Base-by-base conservation (phyloP, 306 rosid genomes). In the Crataegus laevigata region DNA sequence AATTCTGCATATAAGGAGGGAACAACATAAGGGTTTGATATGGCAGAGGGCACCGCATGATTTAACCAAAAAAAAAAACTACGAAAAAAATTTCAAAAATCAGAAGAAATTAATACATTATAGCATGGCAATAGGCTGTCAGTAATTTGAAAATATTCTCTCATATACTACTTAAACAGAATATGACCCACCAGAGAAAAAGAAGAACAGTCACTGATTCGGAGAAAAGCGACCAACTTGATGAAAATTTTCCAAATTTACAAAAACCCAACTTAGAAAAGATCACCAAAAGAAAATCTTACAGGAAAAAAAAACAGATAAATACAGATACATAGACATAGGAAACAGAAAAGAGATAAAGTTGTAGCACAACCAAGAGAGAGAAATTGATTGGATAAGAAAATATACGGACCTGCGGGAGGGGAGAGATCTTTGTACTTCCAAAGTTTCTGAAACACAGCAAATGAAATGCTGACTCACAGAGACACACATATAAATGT, bases 381-480 rank as follows among this genome's bases (percentile, higher is more conserved):
- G 59, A 42, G n/a, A 21, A 34, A 18, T 2, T 28, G 57, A 51
- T 19, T 71, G 66, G 72, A 50, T 32, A 17, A 11, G 14, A 24
- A 38, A 42, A 63, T 22, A 24, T 30, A 14, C 25, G 17, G 34
- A 68, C 73, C 73, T 17, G 73, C 26, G 57, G 55, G 28, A 22
- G 61, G 13, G 26, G 40, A 54, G 66, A 66, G 66, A 52, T 75
- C 58, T 54, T 15, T 54, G 72, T 51, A 32, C 54, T 54, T 17
- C 9, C 45, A 21, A n/a, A 26, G 13, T 26, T 17, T 58, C 30
- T 5, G 26, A 21, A 40, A 40, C 68, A 14, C 54, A 52, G 57
- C 40, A 66, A 51, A 75, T 66, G 79, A 66, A 75, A 75, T 32
- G 62, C 26, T 24, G 73, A 26, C 58, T 43, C 58, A 34, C 8